Evolutionary conservation across 2,329 filamentous ascomycete species (phyloP).

Genomic region (Alternaria sp.): DNA sequence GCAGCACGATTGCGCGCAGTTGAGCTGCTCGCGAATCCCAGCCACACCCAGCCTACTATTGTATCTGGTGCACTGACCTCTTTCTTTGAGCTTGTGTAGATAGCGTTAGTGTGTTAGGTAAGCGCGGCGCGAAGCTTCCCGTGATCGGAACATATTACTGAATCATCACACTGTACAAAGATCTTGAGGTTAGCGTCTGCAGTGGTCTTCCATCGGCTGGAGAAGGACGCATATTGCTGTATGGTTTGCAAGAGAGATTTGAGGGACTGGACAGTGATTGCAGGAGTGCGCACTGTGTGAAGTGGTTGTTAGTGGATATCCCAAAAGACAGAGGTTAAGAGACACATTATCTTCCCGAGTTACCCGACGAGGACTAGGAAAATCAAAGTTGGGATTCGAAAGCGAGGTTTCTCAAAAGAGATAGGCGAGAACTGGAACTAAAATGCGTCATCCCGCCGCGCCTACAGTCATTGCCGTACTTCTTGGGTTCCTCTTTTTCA

Average conservation of each 20-base stretch:
- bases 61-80: background rate
- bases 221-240: background rate
- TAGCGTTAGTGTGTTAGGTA: background rate
- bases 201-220: background rate
- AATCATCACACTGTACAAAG: background rate
- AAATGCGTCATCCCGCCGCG: conserved; percentile 48
- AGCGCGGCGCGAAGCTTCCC: background rate
- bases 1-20: background rate
- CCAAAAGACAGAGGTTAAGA: background rate
- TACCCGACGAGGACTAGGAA: background rate
- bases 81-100: background rate
- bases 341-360: background rate
- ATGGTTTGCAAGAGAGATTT: too few species aligned
- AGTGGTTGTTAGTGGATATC: background rate
- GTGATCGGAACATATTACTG: background rate
- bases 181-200: background rate
- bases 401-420: background rate
- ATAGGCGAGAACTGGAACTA: background rate
- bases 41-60: background rate
- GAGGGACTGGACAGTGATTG: background rate
- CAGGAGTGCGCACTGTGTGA: background rate
- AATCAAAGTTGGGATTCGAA: background rate
- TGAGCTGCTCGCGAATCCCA: background rate
- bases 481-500: conserved; percentile 39
- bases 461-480: conserved; percentile 44